Evolutionary conservation across 2,329 filamentous ascomycete species (phyloP).

Genomic region (Talaromyces funiculosus): DNA sequence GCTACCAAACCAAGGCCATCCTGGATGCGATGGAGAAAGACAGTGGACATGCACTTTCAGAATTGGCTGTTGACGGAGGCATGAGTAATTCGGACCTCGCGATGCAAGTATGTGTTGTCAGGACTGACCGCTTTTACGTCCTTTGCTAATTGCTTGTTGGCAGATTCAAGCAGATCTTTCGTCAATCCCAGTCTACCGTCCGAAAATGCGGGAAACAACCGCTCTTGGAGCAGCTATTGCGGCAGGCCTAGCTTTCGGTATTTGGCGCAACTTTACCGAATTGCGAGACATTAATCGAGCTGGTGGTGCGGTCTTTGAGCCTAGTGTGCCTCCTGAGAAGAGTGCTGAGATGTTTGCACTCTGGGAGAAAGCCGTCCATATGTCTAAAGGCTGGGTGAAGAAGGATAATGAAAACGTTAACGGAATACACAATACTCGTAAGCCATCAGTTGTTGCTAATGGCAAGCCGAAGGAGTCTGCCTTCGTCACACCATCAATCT

Average conservation of each 20-base stretch:
- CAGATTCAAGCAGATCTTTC: constrained; percentile 77
- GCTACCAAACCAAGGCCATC: constrained; percentile 88
- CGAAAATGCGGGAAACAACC: constrained; percentile 81
- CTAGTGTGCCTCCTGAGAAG: constrained; percentile 51
- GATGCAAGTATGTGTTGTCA: constrained; percentile 58
- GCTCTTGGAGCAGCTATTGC: constrained; percentile 81
- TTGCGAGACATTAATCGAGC: constrained; percentile 65
- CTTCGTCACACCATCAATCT: constrained; percentile 17
- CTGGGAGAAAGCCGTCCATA: constrained; percentile 70
- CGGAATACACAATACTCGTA: constrained; percentile 12
- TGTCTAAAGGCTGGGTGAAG: constrained; percentile 63
- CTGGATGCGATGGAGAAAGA: constrained; percentile 90
- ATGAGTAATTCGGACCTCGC: constrained; percentile 82
- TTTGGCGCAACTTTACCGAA: constrained; percentile 72
- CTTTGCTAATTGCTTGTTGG: constrained; percentile 6
- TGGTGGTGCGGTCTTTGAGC: constrained; percentile 65
- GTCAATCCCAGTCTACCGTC: constrained; percentile 72
- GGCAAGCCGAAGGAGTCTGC: constrained; percentile 18
- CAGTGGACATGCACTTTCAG: constrained; percentile 68
- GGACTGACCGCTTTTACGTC: constrained; percentile 13
- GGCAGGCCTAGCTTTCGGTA: constrained; percentile 70
- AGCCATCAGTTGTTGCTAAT: constrained; percentile 14
- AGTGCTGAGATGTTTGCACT: constrained; percentile 56
- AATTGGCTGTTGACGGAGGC: constrained; percentile 79
- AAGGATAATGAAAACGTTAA: constrained; percentile 1